Evolutionary conservation across 2,329 filamentous ascomycete genomes (phyloP).

Genomic region (Neoascochyta sp.): DNA sequence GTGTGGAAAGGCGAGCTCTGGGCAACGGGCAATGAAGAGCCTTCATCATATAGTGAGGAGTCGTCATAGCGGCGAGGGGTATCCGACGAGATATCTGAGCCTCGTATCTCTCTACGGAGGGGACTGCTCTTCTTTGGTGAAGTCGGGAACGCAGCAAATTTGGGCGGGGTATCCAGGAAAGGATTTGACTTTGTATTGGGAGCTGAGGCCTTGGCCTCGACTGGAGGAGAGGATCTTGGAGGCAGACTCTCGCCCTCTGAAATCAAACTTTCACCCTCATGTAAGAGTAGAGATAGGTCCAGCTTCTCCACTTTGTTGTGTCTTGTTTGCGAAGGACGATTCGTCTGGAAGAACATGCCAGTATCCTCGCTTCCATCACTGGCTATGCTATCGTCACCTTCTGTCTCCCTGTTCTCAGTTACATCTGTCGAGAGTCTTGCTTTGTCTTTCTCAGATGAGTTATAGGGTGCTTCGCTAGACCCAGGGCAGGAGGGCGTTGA

Average conservation of each 20-base stretch:
- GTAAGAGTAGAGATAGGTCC: constrained; percentile 30
- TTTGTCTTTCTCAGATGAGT: constrained; percentile 13
- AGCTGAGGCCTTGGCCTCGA: constrained; percentile 14
- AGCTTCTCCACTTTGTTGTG: constrained; percentile 24
- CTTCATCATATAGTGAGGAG: constrained; percentile 24
- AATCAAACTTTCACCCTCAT: constrained; percentile 30
- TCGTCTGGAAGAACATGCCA: constrained; percentile 37
- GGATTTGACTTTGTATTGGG: constrained; percentile 19
- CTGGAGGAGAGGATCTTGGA: constrained; percentile 29
- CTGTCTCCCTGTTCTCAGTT: constrained; percentile 6
- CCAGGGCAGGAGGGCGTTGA: constrained; percentile 3
- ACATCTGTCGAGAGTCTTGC: constrained; percentile 8
- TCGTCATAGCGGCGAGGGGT: constrained; percentile 16
- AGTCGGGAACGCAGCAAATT: constrained; percentile 20
- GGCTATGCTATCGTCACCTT: constrained; percentile 13
- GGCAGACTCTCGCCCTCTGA: no score
- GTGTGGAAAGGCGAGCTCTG: constrained; percentile 36
- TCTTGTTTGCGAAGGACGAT: constrained; percentile 19
- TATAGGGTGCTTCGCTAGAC: constrained; percentile 2
- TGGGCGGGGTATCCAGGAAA: constrained; percentile 32
- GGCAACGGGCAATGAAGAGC: constrained; percentile 26
- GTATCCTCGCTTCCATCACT: constrained; percentile 36
- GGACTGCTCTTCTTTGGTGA: constrained; percentile 36
- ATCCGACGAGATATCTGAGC: constrained; percentile 23
- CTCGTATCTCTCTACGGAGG: constrained; percentile 28